Conservation (phyloP, 768 basidiomycete species). For the Dentipellis fragilis region DNA sequence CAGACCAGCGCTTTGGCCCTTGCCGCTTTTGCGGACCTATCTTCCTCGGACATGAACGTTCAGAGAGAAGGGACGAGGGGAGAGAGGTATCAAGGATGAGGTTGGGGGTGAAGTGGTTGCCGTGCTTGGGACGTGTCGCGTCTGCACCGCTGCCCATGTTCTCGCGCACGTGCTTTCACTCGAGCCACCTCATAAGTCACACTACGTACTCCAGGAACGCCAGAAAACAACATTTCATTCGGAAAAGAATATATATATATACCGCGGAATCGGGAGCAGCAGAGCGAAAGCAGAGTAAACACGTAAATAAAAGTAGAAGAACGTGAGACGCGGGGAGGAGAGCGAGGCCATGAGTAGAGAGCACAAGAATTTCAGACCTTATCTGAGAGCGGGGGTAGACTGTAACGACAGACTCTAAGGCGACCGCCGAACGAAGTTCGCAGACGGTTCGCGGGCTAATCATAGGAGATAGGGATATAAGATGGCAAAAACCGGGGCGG, state of each 20-base stretch:
- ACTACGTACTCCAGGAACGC: background rate
- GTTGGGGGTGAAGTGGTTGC: background rate
- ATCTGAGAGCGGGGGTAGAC: constrained; percentile 20
- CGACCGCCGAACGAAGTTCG: constrained; percentile 31
- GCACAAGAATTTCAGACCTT: constrained; percentile 6
- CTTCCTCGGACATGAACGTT: constrained; percentile 44
- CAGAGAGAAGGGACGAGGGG: background rate
- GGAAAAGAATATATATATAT: background rate
- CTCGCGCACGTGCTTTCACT: background rate
- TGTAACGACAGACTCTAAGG: constrained; percentile 57
- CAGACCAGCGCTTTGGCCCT: constrained; percentile 76
- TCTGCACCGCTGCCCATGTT: no score
- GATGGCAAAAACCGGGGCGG: constrained; percentile 12
- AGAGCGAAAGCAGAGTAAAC: background rate
- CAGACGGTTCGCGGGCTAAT: constrained; percentile 41
- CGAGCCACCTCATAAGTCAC: background rate
- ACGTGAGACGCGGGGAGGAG: background rate
- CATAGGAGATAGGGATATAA: constrained; percentile 39
- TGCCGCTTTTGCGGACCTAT: constrained; percentile 74
- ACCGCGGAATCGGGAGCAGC: background rate
- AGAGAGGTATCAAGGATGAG: background rate
- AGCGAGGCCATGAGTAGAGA: background rate
- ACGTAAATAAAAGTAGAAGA: background rate
- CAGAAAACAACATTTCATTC: background rate
- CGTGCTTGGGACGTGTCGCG: background rate